These are phyloP conservation scores for Daldinia loculata DNA, from an alignment of 495 filamentous ascomycete species.

Conservation along the genomic window DNA sequence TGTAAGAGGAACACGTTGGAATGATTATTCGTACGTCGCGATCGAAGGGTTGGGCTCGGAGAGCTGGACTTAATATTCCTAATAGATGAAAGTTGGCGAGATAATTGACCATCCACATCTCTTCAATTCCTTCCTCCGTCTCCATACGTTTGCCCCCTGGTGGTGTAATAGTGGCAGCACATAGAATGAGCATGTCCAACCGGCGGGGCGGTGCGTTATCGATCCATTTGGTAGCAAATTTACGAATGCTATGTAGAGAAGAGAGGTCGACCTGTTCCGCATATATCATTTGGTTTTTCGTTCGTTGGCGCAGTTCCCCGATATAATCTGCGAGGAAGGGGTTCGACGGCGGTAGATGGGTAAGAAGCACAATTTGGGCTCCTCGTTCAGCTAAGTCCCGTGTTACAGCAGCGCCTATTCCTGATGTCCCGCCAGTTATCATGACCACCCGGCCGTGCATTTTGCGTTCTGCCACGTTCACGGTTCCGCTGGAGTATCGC, in stretches of 20 bases:
- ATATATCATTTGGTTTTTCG: conserved; percentile 90
- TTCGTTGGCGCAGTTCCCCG: conserved; percentile 79
- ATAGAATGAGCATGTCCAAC: conserved; percentile 92
- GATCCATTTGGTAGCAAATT: conserved; percentile 98
- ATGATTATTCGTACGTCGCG: conserved; percentile 90
- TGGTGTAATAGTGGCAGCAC: conserved; percentile 78
- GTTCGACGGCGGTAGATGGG: conserved; percentile 79
- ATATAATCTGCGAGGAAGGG: conserved; percentile 92
- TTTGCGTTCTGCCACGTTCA: conserved; percentile 78
- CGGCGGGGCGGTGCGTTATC: conserved; percentile 91
- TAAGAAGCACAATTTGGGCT: conserved; percentile 90
- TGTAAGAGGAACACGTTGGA: conserved; percentile 85
- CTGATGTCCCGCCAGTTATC: conserved; percentile 94
- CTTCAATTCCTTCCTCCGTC: conserved; percentile 82
- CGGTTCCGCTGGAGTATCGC: conserved; percentile 77
- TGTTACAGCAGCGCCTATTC: conserved; percentile 82
- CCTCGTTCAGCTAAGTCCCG: conserved; percentile 80
- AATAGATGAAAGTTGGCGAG: conserved; percentile 95
- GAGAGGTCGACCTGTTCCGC: conserved; percentile 93
- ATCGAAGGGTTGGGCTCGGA: conserved; percentile 90
- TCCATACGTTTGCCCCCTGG: conserved; percentile 59
- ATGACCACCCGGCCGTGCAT: conserved; percentile 94
- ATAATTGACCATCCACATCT: conserved; percentile 93
- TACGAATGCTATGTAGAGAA: conserved; percentile 84
- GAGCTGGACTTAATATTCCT: conserved; percentile 84